Percentiles rank a stretch among this genome's conserved stretches.
These are phyloP conservation scores for Cladorrhinum samala DNA, from an alignment of 495 filamentous ascomycete genomes.

Conservation along the genomic window DNA sequence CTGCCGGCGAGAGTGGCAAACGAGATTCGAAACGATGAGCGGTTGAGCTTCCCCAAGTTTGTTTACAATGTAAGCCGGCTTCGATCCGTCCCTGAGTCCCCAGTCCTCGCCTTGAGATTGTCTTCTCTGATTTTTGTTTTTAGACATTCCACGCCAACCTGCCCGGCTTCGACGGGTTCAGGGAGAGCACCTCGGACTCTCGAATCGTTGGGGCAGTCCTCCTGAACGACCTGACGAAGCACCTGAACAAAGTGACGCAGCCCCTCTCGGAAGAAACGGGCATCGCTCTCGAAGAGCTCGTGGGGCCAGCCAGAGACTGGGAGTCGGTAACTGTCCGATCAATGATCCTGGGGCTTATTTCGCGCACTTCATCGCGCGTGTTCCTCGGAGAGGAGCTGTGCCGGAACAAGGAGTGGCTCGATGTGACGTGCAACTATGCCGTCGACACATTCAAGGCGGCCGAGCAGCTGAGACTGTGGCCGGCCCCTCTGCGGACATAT, in stretches of 20 bases:
- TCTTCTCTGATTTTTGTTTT: background rate
- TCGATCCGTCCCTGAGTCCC: background rate
- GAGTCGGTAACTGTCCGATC: constrained; percentile 11
- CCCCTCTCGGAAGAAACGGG: constrained; percentile 39
- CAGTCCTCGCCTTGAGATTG: background rate
- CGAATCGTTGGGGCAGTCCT: constrained; percentile 34
- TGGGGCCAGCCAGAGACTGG: constrained; percentile 25
- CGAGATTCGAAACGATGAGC: constrained; percentile 42
- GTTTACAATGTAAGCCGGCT: constrained; percentile 29
- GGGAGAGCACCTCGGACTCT: constrained; percentile 15
- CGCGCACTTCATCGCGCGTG: constrained; percentile 39
- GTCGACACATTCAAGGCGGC: constrained; percentile 24
- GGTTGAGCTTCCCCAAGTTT: constrained; percentile 31
- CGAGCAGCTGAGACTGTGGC: constrained; percentile 27
- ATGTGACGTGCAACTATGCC: constrained; percentile 35
- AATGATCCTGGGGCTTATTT: constrained; percentile 28
- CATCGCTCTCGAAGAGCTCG: constrained; percentile 27
- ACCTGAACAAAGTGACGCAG: constrained; percentile 31
- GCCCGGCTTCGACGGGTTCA: constrained; percentile 43
- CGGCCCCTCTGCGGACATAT: constrained; percentile 26
- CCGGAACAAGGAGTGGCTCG: constrained; percentile 40
- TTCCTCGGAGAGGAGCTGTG: constrained; percentile 46
- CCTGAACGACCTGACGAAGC: constrained; percentile 43
- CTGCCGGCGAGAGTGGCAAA: constrained; percentile 41
- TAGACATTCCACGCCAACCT: constrained; percentile 42